Evolutionary conservation across 106 monocot species (phyloP).

Genomic region (Amphibolis antarctica): DNA sequence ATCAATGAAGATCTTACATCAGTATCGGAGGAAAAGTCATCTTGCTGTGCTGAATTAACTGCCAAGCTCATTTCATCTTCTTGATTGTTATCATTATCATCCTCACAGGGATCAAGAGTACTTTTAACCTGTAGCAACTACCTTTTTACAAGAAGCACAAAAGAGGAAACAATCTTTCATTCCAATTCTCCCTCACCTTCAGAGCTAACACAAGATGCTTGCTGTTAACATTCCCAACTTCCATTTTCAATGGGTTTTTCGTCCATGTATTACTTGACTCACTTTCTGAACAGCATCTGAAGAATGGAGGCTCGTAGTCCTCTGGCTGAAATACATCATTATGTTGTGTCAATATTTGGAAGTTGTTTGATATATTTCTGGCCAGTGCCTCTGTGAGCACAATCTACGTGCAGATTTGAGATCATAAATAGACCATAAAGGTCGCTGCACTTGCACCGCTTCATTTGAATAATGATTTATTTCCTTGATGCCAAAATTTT

Average conservation of each 20-base stretch:
- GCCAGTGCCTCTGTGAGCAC: too few relatives aligned
- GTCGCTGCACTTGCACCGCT: too few relatives aligned
- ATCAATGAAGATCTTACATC: constrained; percentile 33
- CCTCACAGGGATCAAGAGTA: constrained; percentile 95
- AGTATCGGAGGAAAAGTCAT: constrained; percentile 59
- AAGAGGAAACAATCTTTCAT: not conserved
- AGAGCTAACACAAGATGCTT: constrained; percentile 80
- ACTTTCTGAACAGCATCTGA: constrained; percentile 63
- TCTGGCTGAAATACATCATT: constrained; percentile 51
- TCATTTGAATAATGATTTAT: too few relatives aligned
- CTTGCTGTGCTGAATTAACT: constrained; percentile 44
- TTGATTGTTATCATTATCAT: constrained; percentile 55
- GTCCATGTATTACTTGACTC: constrained; percentile 66
- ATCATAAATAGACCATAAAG: too few relatives aligned
- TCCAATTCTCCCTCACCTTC: constrained; percentile 41
- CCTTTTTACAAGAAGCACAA: not conserved
- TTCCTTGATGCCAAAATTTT: too few relatives aligned
- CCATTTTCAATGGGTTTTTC: constrained; percentile 84
- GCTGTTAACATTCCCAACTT: constrained; percentile 95
- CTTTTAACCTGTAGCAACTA: constrained; percentile 71
- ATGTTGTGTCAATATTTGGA: not conserved
- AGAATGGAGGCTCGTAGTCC: constrained; percentile 95
- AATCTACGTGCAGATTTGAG: too few relatives aligned
- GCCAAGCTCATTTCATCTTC: constrained; percentile 56
- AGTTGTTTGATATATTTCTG: not conserved